Evolutionary conservation across 257 asterid species (phyloP).

Genomic region (Nicotiana sylvestris): DNA sequence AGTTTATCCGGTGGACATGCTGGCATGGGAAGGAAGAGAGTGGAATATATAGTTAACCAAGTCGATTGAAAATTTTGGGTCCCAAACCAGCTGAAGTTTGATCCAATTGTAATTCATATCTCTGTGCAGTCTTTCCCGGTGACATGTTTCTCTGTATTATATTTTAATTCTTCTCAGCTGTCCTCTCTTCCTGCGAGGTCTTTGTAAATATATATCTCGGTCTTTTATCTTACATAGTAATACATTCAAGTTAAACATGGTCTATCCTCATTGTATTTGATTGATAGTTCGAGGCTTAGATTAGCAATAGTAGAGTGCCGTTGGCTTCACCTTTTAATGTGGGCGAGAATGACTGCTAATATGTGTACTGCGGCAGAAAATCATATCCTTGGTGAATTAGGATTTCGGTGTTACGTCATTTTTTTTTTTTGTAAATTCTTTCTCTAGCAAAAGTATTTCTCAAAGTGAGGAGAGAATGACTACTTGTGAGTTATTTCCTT

Average conservation of each 20-base stretch:
- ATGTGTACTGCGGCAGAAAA: neutral
- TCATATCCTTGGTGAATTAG: neutral
- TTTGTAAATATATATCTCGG: neutral
- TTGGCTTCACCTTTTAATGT: neutral
- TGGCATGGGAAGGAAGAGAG: constrained; percentile 1
- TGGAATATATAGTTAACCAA: neutral
- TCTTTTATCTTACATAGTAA: neutral
- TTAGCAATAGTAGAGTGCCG: neutral
- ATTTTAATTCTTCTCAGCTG: neutral
- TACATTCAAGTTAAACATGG: neutral
- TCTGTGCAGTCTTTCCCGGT: neutral
- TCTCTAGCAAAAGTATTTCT: neutral
- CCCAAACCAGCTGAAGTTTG: neutral
- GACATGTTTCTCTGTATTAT: neutral
- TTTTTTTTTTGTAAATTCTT: neutral
- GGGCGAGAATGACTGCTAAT: neutral
- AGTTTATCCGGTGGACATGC: neutral
- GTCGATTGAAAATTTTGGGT: neutral
- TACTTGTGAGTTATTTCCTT: neutral
- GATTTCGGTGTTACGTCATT: too few relatives aligned
- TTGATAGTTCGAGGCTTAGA: neutral
- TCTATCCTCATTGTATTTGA: neutral
- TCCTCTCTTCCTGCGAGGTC: neutral
- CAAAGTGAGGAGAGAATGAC: neutral
- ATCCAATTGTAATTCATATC: neutral